These are phyloP conservation scores for Blastocystis sp. DNA, from an alignment of 352 stramenopile species.

Conservation along the genomic window DNA sequence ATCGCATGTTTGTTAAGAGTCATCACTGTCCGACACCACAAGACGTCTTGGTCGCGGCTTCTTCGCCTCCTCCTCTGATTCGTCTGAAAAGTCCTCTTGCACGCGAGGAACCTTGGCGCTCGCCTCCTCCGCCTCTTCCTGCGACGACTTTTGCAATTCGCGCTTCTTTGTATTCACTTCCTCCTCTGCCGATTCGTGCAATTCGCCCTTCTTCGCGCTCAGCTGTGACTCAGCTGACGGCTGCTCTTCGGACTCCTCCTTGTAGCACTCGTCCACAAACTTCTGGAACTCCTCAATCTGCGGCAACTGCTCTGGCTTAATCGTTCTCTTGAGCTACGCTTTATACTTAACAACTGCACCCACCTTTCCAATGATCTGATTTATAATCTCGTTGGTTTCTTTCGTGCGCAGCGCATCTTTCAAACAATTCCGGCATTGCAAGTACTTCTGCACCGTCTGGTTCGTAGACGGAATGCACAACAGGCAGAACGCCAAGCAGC, in stretches of 20 bases:
- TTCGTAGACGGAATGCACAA: slow-evolving; percentile 87
- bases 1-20: background rate
- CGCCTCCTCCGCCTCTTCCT: background rate
- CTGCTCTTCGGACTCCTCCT: background rate
- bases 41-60: background rate
- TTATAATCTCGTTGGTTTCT: slow-evolving; percentile 16
- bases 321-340: slow-evolving; percentile 33
- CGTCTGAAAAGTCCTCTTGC: slow-evolving; percentile 7
- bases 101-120: background rate
- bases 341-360: background rate
- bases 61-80: background rate
- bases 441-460: slow-evolving; percentile 83
- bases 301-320: slow-evolving; percentile 34
- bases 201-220: background rate
- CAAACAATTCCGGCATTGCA: slow-evolving; percentile 14
- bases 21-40: background rate
- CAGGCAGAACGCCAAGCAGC: slow-evolving; percentile 90
- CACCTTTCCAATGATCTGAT: slow-evolving; percentile 53
- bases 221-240: background rate
- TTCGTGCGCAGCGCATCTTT: slow-evolving; percentile 30
- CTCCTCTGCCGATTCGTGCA: background rate
- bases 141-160: background rate
- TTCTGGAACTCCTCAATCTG: slow-evolving; percentile 15
- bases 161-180: background rate
- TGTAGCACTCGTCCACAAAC: slow-evolving; percentile 40